Base-by-base conservation (phyloP, 2,329 filamentous ascomycete genomes). In the Davidsoniella virescens region DNA sequence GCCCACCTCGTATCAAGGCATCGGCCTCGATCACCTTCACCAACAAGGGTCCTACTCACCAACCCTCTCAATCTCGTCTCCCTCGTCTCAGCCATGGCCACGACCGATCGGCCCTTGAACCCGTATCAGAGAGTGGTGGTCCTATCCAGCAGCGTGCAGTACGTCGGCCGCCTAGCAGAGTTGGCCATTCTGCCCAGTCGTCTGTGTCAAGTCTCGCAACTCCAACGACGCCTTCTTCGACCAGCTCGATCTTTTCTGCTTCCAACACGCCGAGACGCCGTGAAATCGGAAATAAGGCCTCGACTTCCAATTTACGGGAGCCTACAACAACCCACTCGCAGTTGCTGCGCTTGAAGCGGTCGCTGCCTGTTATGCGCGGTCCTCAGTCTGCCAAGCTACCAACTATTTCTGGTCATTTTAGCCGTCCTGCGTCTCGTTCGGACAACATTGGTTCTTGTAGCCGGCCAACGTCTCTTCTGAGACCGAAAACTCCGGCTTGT, bases 21-120 rank as follows among this genome's bases (percentile, higher is more conserved):
- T 80, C 86, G 9, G 83, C 92, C 25, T 90, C 88, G 10, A 71
- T 96, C 54, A 95, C 87, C 5, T 96, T 96, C 61, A 93, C 86
- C 44, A 92, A 84, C 64, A 87, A 88, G 59, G 67, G 75, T n/a
- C 60, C 69, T 20, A 61, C 68, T 9, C 66, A 61, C 26, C 50
- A 51, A 23, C 46, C 42, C 10, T 48, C 47, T 18, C 52, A 53
- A 37, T 92, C 87, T 33, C 81, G 87, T 51, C 82, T 94, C 54
- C 87, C 90, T 37, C 78, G 87, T 47, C 82, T 88, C 36, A 72
- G 71, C 53, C 51, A 50, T 16, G 47, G 51, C 8, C 80, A 84
- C 63, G 74, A 82, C 49, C 76, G 78, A 57, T 84, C 84, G 9
- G 81, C 82, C 16, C 72, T 96, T n/a, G 90, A 94, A 61, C 87